Base-by-base conservation (phyloP, 1,284 basidiomycete species). In the Ganoderma lucidum region DNA sequence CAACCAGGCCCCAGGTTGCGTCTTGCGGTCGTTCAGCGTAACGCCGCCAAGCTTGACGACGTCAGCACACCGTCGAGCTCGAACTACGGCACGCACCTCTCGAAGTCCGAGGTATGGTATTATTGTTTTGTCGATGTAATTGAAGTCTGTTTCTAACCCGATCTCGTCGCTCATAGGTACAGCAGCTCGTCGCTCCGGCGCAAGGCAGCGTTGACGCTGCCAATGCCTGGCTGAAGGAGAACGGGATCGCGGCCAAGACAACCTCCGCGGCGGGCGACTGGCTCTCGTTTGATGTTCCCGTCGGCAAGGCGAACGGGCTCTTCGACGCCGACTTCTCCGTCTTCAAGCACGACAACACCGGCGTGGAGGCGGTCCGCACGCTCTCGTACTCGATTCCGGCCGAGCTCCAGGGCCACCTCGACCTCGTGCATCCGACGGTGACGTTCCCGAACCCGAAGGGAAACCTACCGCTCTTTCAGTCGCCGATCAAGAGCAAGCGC, bases 341-440 rank as follows among this genome's bases (percentile, higher is more conserved):
- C 19, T 86, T 82, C 76, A 76, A 75, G 17, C 81, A 86, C 70
- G 71, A 76, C 4, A 74, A 73, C 19, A 81, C 74, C 19, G 80
- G 81, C 42, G 64, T 75, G 42, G 64, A 78, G 66, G 70, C 75
- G 35, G 69, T 81, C 64, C 82, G 83, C 60, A 84, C 83, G 1
- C 78, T 84, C n/a, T 75, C 80, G 2, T 85, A 84, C 77, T 84
- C 83, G 4, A 76, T 85, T 55, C 84, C 84, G 0, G 71, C 75
- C 0, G 78, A 79, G 55, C 76, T 85, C 6, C 66, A 79, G 59
- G 77, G 77, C 14, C 81, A 83, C 67, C 74, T 85, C 45, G 78
- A 81, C n/a, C 76, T 84, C n/a, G 77, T 85, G 12, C 82, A 84
- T 67, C 84, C 84, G 1, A 84, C 83, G 0, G 77, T 78, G 69